Evolutionary conservation across 805 yeast genomes (phyloP).

Genomic region (Lipomyces chichibuensis): DNA sequence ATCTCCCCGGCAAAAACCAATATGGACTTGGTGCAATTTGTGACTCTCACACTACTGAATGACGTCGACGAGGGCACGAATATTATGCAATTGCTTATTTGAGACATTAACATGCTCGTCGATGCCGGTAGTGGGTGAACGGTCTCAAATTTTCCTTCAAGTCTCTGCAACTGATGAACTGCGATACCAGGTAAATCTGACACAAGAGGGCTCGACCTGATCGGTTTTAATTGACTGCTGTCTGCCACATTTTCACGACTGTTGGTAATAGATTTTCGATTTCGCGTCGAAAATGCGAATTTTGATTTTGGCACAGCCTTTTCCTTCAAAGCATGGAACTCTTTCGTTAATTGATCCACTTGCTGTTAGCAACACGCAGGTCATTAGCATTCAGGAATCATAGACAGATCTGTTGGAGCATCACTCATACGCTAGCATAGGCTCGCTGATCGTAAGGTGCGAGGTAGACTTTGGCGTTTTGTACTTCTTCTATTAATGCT

Average conservation of each 20-base stretch:
- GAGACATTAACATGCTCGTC: constrained; percentile 6
- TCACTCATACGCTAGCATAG: constrained; percentile 22
- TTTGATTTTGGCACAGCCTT: constrained; percentile 12
- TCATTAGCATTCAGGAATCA: neutral
- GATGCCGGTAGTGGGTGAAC: neutral
- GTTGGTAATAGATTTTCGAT: neutral
- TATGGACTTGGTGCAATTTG: constrained; percentile 9
- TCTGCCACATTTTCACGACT: neutral
- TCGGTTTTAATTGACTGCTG: neutral
- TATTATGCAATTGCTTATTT: constrained; percentile 15
- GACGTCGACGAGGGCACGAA: constrained; percentile 9
- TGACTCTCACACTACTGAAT: constrained; percentile 18
- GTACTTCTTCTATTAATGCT: constrained; percentile 12
- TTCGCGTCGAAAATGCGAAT: constrained; percentile 25
- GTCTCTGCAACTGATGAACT: constrained; percentile 1
- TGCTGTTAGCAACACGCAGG: constrained; percentile 14
- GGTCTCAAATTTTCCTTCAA: neutral
- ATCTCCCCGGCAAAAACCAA: constrained; percentile 16
- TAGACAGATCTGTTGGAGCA: neutral
- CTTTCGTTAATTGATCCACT: constrained; percentile 21
- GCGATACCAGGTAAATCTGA: constrained; percentile 8
- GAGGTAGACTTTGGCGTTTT: constrained; percentile 20
- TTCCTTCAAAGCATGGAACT: constrained; percentile 8
- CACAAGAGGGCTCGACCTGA: constrained; percentile 5
- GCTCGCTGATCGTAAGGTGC: constrained; percentile 32